These are phyloP conservation scores for Solanum sejunctum DNA, from an alignment of 257 asterid species.

Conservation along the genomic window DNA sequence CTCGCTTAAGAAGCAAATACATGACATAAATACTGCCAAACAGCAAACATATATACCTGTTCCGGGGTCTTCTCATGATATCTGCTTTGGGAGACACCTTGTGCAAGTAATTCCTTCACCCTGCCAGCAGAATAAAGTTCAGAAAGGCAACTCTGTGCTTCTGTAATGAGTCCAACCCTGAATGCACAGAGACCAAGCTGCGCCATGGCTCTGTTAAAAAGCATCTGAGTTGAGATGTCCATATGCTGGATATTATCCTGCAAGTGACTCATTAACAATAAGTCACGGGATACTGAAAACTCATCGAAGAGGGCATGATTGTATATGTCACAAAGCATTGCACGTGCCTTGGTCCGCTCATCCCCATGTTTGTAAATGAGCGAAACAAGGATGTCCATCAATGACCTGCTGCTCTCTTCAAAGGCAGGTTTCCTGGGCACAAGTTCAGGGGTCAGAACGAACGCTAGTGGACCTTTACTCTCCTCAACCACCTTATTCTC, in stretches of 20 bases:
- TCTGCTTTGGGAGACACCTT: slow-evolving; percentile 89
- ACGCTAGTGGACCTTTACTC: slow-evolving; percentile 46
- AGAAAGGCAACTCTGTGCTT: slow-evolving; percentile 70
- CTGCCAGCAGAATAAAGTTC: slow-evolving; percentile 92
- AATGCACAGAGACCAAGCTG: slow-evolving; percentile 92
- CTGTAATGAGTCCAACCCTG: slow-evolving; percentile 67
- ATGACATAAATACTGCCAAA: background rate
- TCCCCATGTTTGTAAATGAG: slow-evolving; percentile 76
- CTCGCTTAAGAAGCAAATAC: background rate
- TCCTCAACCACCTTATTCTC: slow-evolving; percentile 45
- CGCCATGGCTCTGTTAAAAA: slow-evolving; percentile 90
- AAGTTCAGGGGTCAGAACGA: slow-evolving; percentile 61
- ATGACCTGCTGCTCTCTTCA: slow-evolving; percentile 68
- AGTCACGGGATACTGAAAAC: slow-evolving; percentile 75
- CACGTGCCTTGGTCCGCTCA: slow-evolving; percentile 95
- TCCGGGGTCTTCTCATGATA: slow-evolving; percentile 97
- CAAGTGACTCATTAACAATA: slow-evolving; percentile 92
- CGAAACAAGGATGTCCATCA: slow-evolving; percentile 74
- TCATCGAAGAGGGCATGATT: slow-evolving; percentile 80
- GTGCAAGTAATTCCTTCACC: slow-evolving; percentile 91
- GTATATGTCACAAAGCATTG: slow-evolving; percentile 96
- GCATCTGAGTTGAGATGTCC: slow-evolving; percentile 91
- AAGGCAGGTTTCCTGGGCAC: slow-evolving; percentile 82
- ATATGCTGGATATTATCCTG: slow-evolving; percentile 92
- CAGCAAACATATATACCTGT: slow-evolving; percentile 44